phyloP scores from a whole-genome alignment of 2,329 filamentous ascomycete genomes.

The Corynespora cassiicola region DNA sequence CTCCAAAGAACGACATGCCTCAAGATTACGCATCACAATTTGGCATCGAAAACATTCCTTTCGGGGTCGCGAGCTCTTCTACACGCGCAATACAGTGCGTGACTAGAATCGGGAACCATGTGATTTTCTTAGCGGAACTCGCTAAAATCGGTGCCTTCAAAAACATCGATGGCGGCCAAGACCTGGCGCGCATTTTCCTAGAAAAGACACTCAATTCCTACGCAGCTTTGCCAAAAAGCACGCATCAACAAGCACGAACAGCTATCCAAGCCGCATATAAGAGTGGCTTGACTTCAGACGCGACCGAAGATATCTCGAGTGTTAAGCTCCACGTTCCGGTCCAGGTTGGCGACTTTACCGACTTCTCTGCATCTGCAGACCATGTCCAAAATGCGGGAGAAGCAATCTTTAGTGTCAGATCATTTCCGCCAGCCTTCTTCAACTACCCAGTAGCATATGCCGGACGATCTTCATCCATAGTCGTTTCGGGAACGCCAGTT shows the following conservation, averaged over 20 bases:
- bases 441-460: conserved; percentile 58
- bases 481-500: conserved; percentile 52
- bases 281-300: conserved; percentile 17
- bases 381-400: conserved; percentile 60
- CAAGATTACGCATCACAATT: conserved; percentile 38
- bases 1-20: too few species aligned
- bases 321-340: conserved; percentile 63
- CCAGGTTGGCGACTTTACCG: conserved; percentile 62
- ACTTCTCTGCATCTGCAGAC: conserved; percentile 63
- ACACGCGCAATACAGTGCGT: conserved; percentile 47
- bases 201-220: conserved; percentile 55
- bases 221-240: conserved; percentile 51
- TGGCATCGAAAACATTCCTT: conserved; percentile 38
- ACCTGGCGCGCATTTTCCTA: conserved; percentile 35
- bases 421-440: conserved; percentile 33
- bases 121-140: conserved; percentile 60
- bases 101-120: conserved; percentile 58
- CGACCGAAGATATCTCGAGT: conserved; percentile 42
- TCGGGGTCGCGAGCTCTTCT: conserved; percentile 34
- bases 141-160: conserved; percentile 37
- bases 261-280: conserved; percentile 46
- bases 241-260: conserved; percentile 49
- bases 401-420: conserved; percentile 28
- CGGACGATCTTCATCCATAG: conserved; percentile 62
- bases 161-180: conserved; percentile 19